Conservation (phyloP, 129 eudicot genomes). For the Centrapalus pauciflorus region DNA sequence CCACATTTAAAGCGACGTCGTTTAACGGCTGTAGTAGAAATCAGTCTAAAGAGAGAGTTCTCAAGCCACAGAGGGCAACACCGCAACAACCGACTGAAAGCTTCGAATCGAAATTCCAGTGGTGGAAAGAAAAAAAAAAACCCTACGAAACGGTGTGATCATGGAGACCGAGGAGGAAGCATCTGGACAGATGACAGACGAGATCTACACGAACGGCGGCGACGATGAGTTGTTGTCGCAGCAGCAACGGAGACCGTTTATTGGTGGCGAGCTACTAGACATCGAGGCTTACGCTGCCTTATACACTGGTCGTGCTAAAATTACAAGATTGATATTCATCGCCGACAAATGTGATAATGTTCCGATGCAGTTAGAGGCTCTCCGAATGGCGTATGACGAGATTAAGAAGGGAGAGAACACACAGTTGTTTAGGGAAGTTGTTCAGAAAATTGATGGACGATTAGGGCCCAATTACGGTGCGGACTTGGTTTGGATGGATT, state of each 20-base stretch:
- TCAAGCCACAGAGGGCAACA: neutral
- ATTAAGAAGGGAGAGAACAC: conserved; percentile 82
- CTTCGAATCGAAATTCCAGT: conserved; percentile 5
- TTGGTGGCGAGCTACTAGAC: conserved; percentile 79
- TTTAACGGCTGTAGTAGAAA: neutral
- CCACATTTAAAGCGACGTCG: neutral
- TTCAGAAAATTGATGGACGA: conserved; percentile 70
- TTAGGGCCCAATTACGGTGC: conserved; percentile 54
- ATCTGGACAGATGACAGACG: conserved; percentile 52
- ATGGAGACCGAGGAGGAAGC: conserved; percentile 65
- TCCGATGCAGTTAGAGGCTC: conserved; percentile 76
- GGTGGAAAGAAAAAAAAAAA: conserved; percentile 17
- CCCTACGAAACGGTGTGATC: conserved; percentile 17
- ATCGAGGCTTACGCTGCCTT: conserved; percentile 86
- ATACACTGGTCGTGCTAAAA: conserved; percentile 79
- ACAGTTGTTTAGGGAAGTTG: conserved; percentile 70
- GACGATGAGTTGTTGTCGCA: conserved; percentile 28
- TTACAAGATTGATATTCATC: conserved; percentile 59
- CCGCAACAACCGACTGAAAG: conserved; percentile 6
- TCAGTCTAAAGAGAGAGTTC: conserved; percentile 4
- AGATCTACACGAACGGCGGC: conserved; percentile 58
- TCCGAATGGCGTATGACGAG: conserved; percentile 89
- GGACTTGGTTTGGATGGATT: conserved; percentile 62
- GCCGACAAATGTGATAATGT: conserved; percentile 45
- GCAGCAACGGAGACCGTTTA: conserved; percentile 55